Evolutionary conservation across 2,329 filamentous ascomycete species (phyloP).

Genomic region (Monosporascus cannonballus): DNA sequence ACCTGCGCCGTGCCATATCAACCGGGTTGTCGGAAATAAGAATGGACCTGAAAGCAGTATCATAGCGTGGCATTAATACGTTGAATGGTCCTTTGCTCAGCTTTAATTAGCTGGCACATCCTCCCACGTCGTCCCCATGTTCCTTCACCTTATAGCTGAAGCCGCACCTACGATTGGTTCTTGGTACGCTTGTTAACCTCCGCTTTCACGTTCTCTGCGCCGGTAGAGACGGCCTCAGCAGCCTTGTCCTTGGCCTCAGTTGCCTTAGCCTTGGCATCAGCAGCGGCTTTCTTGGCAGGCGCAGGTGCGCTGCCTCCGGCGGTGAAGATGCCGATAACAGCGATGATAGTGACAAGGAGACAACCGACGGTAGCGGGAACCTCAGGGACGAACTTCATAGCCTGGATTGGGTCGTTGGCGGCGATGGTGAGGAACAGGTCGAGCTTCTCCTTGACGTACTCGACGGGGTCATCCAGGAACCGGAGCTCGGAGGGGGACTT

Average conservation of each 20-base stretch:
- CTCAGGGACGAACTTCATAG: conserved; percentile 85
- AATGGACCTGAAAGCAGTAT: neutral
- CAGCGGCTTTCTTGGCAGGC: conserved; percentile 66
- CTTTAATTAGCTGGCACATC: neutral
- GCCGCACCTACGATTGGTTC: conserved; percentile 42
- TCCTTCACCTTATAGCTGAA: neutral
- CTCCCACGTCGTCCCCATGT: neutral
- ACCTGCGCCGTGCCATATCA: neutral
- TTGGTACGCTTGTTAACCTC: conserved; percentile 60
- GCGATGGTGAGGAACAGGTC: conserved; percentile 83
- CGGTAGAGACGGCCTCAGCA: conserved; percentile 50
- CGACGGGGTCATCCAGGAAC: conserved; percentile 87
- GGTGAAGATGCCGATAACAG: conserved; percentile 62
- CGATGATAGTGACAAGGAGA: conserved; percentile 62
- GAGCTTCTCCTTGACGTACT: conserved; percentile 86
- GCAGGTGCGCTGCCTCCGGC: conserved; percentile 60
- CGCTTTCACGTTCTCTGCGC: conserved; percentile 69
- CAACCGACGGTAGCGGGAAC: conserved; percentile 75
- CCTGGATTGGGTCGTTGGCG: conserved; percentile 75
- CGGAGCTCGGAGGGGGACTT: conserved; percentile 70
- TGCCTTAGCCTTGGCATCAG: conserved; percentile 61
- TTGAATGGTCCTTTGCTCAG: neutral
- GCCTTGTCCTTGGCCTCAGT: conserved; percentile 73
- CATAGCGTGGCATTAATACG: neutral
- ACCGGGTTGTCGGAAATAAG: neutral